Percentiles rank a stretch among this genome's conserved stretches.
Conservation (phyloP, 202 grass and related monocot species). For the Musa balbisiana region DNA sequence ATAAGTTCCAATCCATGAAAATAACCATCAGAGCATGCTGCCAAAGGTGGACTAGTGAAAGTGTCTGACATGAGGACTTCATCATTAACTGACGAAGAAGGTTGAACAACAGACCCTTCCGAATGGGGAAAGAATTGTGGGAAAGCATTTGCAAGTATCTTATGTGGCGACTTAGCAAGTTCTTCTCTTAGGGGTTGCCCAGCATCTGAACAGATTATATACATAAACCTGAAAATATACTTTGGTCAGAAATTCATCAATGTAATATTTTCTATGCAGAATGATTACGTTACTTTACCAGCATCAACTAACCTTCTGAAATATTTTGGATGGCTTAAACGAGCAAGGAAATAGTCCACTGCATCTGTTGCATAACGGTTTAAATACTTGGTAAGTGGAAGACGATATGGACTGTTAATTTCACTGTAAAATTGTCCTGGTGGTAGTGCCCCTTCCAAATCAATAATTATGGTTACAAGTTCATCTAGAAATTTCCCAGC, state of each 20-base stretch:
- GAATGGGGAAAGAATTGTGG: constrained; percentile 61
- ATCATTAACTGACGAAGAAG: constrained; percentile 57
- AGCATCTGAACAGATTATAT: constrained; percentile 91
- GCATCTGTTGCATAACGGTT: constrained; percentile 80
- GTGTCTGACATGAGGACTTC: constrained; percentile 58
- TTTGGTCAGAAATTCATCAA: constrained; percentile 24
- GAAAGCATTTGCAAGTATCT: constrained; percentile 94
- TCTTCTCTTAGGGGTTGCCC: constrained; percentile 75
- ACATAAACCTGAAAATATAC: constrained; percentile 75
- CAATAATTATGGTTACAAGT: constrained; percentile 90
- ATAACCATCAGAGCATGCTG: constrained; percentile 68
- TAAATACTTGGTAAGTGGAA: constrained; percentile 89
- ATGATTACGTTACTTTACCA: not conserved
- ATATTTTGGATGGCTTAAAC: constrained; percentile 77
- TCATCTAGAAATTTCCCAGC: constrained; percentile 97
- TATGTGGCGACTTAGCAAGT: constrained; percentile 81
- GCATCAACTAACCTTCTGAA: constrained; percentile 60
- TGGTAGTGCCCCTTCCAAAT: constrained; percentile 84
- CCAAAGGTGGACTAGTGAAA: constrained; percentile 45
- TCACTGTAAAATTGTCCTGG: constrained; percentile 95
- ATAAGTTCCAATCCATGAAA: constrained; percentile 95
- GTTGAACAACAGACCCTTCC: constrained; percentile 46
- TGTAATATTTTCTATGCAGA: not conserved
- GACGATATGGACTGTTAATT: constrained; percentile 95
- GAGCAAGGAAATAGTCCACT: constrained; percentile 92